phyloP scores from a whole-genome alignment of 495 filamentous ascomycete species.

The Neurospora sp. region DNA sequence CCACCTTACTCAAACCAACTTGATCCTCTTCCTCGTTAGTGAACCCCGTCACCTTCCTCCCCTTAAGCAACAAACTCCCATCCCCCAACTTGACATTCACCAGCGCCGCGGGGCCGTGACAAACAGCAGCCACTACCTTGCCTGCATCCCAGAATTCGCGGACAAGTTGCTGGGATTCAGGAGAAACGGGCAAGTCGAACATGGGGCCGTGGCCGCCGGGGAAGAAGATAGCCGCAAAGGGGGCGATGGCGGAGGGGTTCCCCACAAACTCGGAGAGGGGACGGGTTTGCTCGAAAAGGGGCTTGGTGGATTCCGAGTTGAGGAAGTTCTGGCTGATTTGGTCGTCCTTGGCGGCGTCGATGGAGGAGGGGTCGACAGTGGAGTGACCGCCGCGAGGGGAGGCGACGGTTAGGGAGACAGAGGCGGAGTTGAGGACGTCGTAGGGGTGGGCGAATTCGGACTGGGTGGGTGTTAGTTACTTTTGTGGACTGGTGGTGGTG shows the following conservation, averaged over 20 bases:
- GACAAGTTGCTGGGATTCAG: constrained; percentile 43
- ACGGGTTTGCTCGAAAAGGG: constrained; percentile 53
- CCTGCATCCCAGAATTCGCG: constrained; percentile 48
- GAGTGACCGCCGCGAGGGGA: constrained; percentile 59
- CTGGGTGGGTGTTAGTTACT: constrained; percentile 10
- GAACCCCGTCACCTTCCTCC: constrained; percentile 55
- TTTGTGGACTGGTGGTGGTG: not conserved
- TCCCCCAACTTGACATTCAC: constrained; percentile 41
- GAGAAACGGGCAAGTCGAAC: constrained; percentile 52
- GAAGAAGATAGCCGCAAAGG: constrained; percentile 47
- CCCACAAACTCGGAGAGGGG: constrained; percentile 42
- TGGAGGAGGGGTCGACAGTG: constrained; percentile 55
- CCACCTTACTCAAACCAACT: constrained; percentile 29
- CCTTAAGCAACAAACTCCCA: constrained; percentile 41
- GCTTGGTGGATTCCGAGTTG: constrained; percentile 26
- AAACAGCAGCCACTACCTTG: constrained; percentile 56
- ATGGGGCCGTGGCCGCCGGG: constrained; percentile 76
- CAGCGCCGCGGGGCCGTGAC: constrained; percentile 56
- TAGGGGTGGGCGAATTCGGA: constrained; percentile 66
- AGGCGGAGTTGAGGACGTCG: constrained; percentile 40
- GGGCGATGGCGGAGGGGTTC: constrained; percentile 47
- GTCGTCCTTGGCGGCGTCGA: constrained; percentile 51
- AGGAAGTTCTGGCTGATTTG: constrained; percentile 37
- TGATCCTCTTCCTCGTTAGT: constrained; percentile 57
- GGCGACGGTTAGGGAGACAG: constrained; percentile 47